Evolutionary conservation across 2,329 filamentous ascomycete species (phyloP), one percentile per base, ranked within the genome.

Genomic region (Thielaviopsis ethacetica): DNA sequence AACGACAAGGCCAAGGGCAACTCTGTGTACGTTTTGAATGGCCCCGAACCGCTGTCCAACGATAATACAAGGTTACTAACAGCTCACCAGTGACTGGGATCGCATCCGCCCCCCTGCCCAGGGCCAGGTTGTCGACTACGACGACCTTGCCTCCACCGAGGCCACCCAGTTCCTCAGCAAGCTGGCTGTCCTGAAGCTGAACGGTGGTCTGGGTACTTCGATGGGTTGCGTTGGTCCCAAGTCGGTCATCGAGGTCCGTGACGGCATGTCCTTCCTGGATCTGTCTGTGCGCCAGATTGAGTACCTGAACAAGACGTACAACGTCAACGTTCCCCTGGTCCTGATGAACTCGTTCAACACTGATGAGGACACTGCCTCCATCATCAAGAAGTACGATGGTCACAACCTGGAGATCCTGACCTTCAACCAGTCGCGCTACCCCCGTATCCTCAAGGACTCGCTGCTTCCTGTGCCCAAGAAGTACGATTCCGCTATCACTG

Each of bases 281-380:
- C 81, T 98, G 68, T 97, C 93, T 21, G 93, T 98, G 67, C 88
- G 93, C 69, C 93, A 98, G 80, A 95, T 98, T 70, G 93, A 98
- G 78, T 94, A 90, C 80, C 85, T 98, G 67, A 98, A 98, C 85
- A 87, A 91, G 73, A 97, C 90, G 64, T 97, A 96, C 78, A 82
- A 86, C 67, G 89, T 94, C 73, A 97, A 96, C 71, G 93, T 98
- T 38, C 93, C 93, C 54, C 96, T 98, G 74, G 84, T 98, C 66
- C 85, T 98, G 67, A 98, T 98, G 93, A 98, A 98, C 85, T 97
- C 93, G 59, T 98, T 98, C 87, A 98, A 98, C 83, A 98, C 93
- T 71, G 91, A 98, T 72, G 83, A 91, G 68, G 93, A 98, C 71
- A 98, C 93, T 56, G 90, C 91, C 63, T 90, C 89, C 75, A 98